Conservation (phyloP, 345 rosid species). For the Cardamine resedifolia region DNA sequence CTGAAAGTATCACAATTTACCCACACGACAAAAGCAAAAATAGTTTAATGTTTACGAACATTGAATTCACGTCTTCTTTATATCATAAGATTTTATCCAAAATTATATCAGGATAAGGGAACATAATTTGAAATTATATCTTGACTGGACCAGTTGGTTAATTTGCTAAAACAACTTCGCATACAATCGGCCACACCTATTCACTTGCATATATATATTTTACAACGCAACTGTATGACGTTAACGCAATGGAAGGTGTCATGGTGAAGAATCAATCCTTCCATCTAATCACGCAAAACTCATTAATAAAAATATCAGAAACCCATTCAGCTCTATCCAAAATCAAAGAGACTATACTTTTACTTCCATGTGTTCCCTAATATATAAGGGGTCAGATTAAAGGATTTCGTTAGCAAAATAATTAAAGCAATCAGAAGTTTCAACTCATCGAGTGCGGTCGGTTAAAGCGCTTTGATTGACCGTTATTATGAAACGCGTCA, state of each 20-base stretch:
- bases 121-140: not conserved
- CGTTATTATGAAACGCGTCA: slow-evolving; percentile 41
- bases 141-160: too few relatives aligned
- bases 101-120: not conserved
- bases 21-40: not conserved
- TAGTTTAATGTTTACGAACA: not conserved
- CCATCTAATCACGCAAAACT: too few relatives aligned
- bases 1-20: not conserved
- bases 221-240: too few relatives aligned
- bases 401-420: slow-evolving; percentile 18
- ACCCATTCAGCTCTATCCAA: too few relatives aligned
- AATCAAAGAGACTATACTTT: too few relatives aligned
- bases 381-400: not conserved
- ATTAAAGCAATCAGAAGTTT: slow-evolving; percentile 21
- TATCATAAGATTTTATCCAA: not conserved
- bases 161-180: too few relatives aligned
- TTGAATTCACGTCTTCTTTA: not conserved
- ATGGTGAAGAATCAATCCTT: too few relatives aligned
- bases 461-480: slow-evolving; percentile 35
- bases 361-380: not conserved
- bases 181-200: too few relatives aligned
- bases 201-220: too few relatives aligned
- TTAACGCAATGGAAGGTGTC: too few relatives aligned
- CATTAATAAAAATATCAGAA: too few relatives aligned
- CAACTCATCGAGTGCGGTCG: slow-evolving; percentile 37